Conservation (phyloP, 441 rosid genomes). For the Theobroma grandiflorum region DNA sequence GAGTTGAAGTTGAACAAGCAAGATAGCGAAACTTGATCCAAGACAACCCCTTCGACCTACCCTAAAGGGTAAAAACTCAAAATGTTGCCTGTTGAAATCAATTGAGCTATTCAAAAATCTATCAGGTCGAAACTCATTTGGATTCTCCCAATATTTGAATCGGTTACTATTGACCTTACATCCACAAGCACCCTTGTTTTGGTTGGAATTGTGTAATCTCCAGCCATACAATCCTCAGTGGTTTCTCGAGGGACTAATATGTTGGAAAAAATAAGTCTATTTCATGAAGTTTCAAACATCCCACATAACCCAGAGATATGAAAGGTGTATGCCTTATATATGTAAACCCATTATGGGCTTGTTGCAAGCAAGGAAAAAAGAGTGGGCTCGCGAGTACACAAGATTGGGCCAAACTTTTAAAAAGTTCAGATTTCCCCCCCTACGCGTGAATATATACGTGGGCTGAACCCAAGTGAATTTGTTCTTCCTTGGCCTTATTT, state of each 20-base stretch:
- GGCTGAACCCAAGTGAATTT: too few species aligned
- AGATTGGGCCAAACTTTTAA: too few species aligned
- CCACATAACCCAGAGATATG: too few species aligned
- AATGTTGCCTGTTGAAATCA: constrained; percentile 33
- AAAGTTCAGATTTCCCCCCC: too few species aligned
- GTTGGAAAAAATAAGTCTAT: too few species aligned
- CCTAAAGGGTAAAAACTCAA: constrained; percentile 43
- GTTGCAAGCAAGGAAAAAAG: too few species aligned
- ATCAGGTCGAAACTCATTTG: constrained; percentile 30
- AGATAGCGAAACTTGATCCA: constrained; percentile 29
- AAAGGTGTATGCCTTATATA: too few species aligned
- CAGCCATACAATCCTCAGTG: background rate
- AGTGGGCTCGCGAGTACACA: too few species aligned
- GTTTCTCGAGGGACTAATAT: constrained; percentile 36
- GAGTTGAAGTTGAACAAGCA: constrained; percentile 34
- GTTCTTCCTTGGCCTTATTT: too few species aligned
- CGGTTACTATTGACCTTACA: constrained; percentile 29
- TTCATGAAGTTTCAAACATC: too few species aligned
- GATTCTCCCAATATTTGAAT: constrained; percentile 28
- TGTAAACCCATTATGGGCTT: too few species aligned
- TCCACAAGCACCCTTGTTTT: constrained; percentile 28
- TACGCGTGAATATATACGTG: too few species aligned
- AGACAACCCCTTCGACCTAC: constrained; percentile 46
- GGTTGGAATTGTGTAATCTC: constrained; percentile 30
- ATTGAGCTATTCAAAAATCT: constrained; percentile 25